Base-by-base conservation (phyloP, 2,329 filamentous ascomycete species). In the Colletotrichum lindemuthianum region DNA sequence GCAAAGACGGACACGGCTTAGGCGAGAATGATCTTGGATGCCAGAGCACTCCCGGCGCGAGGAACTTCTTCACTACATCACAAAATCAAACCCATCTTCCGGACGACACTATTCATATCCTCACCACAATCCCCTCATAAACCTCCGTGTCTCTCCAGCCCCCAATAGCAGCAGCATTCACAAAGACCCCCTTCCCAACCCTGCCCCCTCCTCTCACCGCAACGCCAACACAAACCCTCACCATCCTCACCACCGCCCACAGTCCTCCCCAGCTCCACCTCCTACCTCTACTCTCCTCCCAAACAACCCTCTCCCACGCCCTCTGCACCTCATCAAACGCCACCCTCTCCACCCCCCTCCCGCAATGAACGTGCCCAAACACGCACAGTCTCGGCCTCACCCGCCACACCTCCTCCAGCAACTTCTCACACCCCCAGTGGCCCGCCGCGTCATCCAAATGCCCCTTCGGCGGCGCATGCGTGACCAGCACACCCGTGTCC, bases 331-430 rank as follows among this genome's bases (percentile, higher is more conserved):
- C 44, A 53, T 78, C 73, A 45, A 75, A 77, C 2, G 55, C 59
- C 10, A 73, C 43, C 56, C 61, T 65, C 52, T 80, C 76, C 13
- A 67, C 66, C 1, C 78, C 77, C 8, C 72, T 68, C 0, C 71
- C 75, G 15, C 63, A 74, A 48, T 80, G 77, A 6, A 80, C 71
- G 49, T 80, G 78, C 1, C 78, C 77, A 53, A 78, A 80, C 5
- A 80, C 73, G 48, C 74, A 72, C 8, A 79, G 66, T n/a, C 58
- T 54, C 11, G 77, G 78, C 43, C 70, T 70, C 8, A 69, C 67
- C 2, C 76, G 69, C 68, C 69, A 72, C 2, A 78, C 32, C 60
- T 77, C 75, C 6, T 60, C 59, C 7, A 73, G 56, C 0, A 81
- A 66, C 43, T 72, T 59, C 9, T 52, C 6, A 39, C 75, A 79